These are phyloP conservation scores for Suillus clintonianus DNA, from an alignment of 768 basidiomycete species.

Conservation along the genomic window DNA sequence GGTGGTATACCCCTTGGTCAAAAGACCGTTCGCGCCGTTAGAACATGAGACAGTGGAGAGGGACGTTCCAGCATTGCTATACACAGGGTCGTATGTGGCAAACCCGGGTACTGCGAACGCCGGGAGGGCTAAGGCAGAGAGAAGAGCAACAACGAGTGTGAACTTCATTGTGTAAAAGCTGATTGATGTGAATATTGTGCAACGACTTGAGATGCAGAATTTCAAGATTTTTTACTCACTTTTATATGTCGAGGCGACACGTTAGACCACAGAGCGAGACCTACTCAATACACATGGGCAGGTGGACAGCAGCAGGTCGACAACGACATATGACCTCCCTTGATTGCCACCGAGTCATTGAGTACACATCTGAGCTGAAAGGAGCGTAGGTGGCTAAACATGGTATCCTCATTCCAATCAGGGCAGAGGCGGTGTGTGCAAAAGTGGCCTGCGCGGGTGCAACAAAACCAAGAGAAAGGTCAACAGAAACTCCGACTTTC, in stretches of 20 bases:
- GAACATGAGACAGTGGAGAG: conserved; percentile 18
- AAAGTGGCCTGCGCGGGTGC: neutral
- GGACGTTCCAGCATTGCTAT: conserved; percentile 7
- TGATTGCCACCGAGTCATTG: neutral
- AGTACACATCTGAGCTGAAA: neutral
- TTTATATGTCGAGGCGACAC: neutral
- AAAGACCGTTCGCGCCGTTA: conserved; percentile 19
- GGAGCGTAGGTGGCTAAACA: neutral
- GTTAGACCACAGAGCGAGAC: neutral
- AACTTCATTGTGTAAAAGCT: neutral
- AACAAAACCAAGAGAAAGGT: neutral
- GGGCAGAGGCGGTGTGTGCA: neutral
- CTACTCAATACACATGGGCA: neutral
- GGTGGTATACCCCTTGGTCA: conserved; percentile 14
- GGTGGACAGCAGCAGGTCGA: too few relatives aligned
- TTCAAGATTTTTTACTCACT: neutral
- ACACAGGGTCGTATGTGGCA: conserved; percentile 3
- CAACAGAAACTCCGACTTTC: neutral
- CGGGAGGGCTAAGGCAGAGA: neutral
- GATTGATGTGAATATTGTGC: too few relatives aligned
- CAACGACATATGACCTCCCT: neutral
- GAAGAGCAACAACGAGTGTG: neutral
- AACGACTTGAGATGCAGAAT: neutral
- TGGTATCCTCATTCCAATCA: neutral
- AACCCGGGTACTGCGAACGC: neutral